Conservation (phyloP, 345 rosid genomes). For the Eucalyptus curtisii region DNA sequence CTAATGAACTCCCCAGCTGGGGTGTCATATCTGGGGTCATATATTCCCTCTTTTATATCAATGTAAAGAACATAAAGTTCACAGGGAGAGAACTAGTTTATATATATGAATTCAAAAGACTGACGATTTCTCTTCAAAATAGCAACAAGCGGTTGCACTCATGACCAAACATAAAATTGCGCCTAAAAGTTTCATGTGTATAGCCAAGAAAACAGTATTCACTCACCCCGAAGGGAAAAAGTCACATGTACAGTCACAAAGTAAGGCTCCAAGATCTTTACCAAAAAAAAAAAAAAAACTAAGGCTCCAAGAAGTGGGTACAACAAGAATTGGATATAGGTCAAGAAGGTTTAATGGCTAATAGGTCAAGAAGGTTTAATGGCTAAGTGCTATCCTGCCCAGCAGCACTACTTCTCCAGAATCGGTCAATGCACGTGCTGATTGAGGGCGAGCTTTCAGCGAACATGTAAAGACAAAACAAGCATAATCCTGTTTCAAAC, state of each 20-base stretch:
- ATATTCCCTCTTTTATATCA: background rate
- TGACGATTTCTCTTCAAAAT: background rate
- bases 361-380: background rate
- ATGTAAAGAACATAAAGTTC: background rate
- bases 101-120: background rate
- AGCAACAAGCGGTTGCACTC: background rate
- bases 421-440: slow-evolving; percentile 14
- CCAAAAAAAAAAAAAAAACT: too few relatives aligned
- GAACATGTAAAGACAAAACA: slow-evolving; percentile 69
- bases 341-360: background rate
- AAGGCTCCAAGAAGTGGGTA: background rate
- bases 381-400: slow-evolving; percentile 19
- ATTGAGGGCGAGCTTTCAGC: slow-evolving; percentile 41
- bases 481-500: slow-evolving; percentile 49
- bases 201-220: background rate
- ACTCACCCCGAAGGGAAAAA: background rate
- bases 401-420: slow-evolving; percentile 20
- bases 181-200: background rate
- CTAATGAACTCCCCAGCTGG: background rate
- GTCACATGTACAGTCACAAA: background rate
- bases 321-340: background rate
- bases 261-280: background rate
- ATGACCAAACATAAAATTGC: background rate
- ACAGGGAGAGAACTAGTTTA: background rate
- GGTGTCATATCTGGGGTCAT: background rate